A percentile compares a stretch with the other conserved stretches of the same genome.
These are phyloP conservation scores for Nitzschia sp. DNA, from an alignment of 108 stramenopile genomes.

Conservation along the genomic window DNA sequence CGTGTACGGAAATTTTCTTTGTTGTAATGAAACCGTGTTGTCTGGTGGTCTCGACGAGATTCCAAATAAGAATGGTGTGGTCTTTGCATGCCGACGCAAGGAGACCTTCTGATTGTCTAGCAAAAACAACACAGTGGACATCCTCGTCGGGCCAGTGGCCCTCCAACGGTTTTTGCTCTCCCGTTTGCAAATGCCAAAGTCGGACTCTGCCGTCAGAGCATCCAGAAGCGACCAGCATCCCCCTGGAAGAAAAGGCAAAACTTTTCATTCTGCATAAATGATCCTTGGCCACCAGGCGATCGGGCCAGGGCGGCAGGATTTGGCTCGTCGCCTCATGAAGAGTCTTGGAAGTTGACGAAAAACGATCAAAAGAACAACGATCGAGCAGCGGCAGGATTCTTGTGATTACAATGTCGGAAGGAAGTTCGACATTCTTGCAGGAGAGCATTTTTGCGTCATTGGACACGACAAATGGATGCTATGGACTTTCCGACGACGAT, in stretches of 20 bases:
- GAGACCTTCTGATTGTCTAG: background rate
- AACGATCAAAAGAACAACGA: background rate
- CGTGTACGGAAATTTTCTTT: background rate
- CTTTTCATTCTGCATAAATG: slow-evolving; percentile 7
- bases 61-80: slow-evolving; percentile 25
- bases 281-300: slow-evolving; percentile 11
- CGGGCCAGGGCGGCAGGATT: slow-evolving; percentile 17
- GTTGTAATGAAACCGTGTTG: too few species aligned
- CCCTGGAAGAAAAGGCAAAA: slow-evolving; percentile 7
- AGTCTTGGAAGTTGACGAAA: background rate
- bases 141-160: slow-evolving; percentile 27
- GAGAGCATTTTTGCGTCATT: background rate
- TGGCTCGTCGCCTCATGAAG: background rate
- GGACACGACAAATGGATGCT: background rate
- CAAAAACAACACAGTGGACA: background rate
- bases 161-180: slow-evolving; percentile 7
- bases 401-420: background rate
- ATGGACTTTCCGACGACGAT: too few species aligned
- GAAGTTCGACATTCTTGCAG: background rate
- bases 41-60: background rate
- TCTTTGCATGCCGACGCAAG: slow-evolving; percentile 18
- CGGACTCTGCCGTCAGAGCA: slow-evolving; percentile 24
- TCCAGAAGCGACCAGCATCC: slow-evolving; percentile 13
- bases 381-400: slow-evolving; percentile 1
- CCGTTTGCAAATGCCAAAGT: slow-evolving; percentile 19